Evolutionary conservation across 2,329 filamentous ascomycete genomes (phyloP).

Genomic region (Peltaster fructicola): DNA sequence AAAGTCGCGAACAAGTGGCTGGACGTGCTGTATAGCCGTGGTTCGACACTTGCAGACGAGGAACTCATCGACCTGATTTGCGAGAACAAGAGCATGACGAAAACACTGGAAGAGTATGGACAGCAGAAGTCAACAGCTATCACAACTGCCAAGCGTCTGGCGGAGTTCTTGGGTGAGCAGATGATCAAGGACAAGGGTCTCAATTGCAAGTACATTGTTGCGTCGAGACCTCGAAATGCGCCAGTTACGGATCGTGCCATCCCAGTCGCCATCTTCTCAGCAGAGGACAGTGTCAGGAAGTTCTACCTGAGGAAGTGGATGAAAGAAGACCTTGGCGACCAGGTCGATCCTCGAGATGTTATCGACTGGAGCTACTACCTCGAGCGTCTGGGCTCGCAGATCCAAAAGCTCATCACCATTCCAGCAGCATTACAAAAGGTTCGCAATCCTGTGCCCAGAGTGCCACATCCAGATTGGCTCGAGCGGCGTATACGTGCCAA

Average conservation of each 20-base stretch:
- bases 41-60: conserved; percentile 79
- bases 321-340: conserved; percentile 74
- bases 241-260: conserved; percentile 90
- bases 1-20: conserved; percentile 94
- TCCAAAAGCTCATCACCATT: conserved; percentile 98
- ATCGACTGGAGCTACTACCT: conserved; percentile 97
- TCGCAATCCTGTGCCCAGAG: conserved; percentile 80
- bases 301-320: conserved; percentile 90
- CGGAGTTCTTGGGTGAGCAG: conserved; percentile 90
- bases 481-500: conserved; percentile 85
- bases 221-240: conserved; percentile 64
- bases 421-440: conserved; percentile 91
- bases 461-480: conserved; percentile 91
- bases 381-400: conserved; percentile 87
- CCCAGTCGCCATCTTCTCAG: conserved; percentile 92
- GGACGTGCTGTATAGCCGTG: conserved; percentile 80
- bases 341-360: conserved; percentile 76
- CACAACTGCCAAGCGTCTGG: conserved; percentile 83
- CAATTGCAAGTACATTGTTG: conserved; percentile 99
- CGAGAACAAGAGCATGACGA: conserved; percentile 95
- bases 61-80: conserved; percentile 99
- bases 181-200: conserved; percentile 99
- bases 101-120: conserved; percentile 92
- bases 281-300: conserved; percentile 72
- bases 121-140: conserved; percentile 97